Evolutionary conservation across 768 basidiomycete species (phyloP), one percentile per base, ranked within the genome.

Genomic region (Dacryopinax primogenitus): DNA sequence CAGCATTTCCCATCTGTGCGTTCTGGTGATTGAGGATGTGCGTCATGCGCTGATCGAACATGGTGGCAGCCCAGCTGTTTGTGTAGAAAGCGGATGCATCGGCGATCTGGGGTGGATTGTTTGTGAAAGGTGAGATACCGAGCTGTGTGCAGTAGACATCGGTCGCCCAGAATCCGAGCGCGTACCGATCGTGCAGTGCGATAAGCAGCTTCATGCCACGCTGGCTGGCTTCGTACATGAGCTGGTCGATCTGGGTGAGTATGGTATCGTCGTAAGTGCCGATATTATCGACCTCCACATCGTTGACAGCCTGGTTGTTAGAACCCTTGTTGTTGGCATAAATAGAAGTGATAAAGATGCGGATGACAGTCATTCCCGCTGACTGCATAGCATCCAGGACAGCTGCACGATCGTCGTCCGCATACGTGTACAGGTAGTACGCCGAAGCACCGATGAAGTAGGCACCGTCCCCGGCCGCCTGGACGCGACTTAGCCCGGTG

Each of bases 211-310:
- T 72, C 34, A 72, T 66, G 33, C 68, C 70, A 67, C 62, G 1
- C 12, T 7, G 23, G 26, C n/a, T 47, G 39, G 66, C 67, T n/a
- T 72, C 71, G 23, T 61, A 64, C 72, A 73, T 73, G 63, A 73
- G 71, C 64, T 70, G 65, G 64, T 73, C 72, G 66, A 73, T 68
- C 32, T 64, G 44, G 23, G 65, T 47, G n/a, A 73, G 67, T 62
- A 73, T 70, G 12, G 70, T 70, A 63, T 73, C 72, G 68, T 73
- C 72, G 68, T 73, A 73, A 1, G 45, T 36, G 9, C 72, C 72
- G 37, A 73, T 69, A 3, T 32, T 13, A 6, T 51, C 35, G 1
- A 64, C 67, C 65, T 73, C 72, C 36, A 73, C 68, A 66, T 70
- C 69, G 33, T 64, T 67, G 3, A 68, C 66, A 3, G 61, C 44